Conservation (phyloP, 202 grass and related monocot genomes). For the Panicum virgatum region DNA sequence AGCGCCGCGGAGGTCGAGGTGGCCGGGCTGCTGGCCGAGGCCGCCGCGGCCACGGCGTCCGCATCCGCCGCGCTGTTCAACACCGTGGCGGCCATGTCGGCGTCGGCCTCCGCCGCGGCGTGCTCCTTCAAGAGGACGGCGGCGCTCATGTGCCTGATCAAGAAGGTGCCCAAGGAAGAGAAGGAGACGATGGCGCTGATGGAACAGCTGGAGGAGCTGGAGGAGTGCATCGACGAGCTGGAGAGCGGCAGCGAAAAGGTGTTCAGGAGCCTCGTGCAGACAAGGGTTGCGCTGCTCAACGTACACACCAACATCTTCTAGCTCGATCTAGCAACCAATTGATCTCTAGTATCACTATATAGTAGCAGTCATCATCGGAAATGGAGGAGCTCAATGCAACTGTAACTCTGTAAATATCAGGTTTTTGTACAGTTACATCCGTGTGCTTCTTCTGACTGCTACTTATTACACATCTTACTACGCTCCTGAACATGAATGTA, state of each 20-base stretch:
- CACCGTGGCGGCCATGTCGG: constrained; percentile 43
- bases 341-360: too few species aligned
- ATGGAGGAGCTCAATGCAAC: neutral
- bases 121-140: constrained; percentile 41
- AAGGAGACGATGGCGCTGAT: constrained; percentile 28
- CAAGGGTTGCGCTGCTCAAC: constrained; percentile 75
- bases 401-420: constrained; percentile 29
- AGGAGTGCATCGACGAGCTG: constrained; percentile 56
- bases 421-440: constrained; percentile 32
- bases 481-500: neutral
- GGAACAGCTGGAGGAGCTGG: constrained; percentile 65
- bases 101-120: constrained; percentile 32
- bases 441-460: neutral
- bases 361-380: neutral
- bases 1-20: constrained; percentile 50
- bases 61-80: constrained; percentile 52
- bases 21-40: constrained; percentile 46
- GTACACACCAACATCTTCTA: constrained; percentile 72
- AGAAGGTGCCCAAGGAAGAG: constrained; percentile 13
- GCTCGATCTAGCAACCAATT: neutral
- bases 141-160: constrained; percentile 32
- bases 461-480: too few species aligned
- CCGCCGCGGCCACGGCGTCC: constrained; percentile 35
- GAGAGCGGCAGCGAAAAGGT: constrained; percentile 70
- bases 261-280: constrained; percentile 67